phyloP scores from a whole-genome alignment of 1,284 basidiomycete species.

The Psilocybe mexicana region DNA sequence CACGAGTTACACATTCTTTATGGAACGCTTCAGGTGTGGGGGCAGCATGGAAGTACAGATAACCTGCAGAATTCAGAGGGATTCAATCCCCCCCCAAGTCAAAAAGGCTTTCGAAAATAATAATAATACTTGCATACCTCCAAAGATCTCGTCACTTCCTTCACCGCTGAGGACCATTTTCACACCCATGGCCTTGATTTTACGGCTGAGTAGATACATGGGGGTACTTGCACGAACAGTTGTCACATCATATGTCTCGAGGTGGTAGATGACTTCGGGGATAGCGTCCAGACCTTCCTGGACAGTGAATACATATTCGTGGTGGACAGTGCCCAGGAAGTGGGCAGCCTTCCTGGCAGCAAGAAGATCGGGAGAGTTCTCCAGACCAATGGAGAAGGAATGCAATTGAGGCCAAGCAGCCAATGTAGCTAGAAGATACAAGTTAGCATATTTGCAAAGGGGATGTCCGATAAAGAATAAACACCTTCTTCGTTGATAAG shows the following conservation, averaged over 20 bases:
- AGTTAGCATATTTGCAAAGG: conserved; percentile 3
- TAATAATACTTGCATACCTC: conserved; percentile 56
- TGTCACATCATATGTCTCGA: conserved; percentile 99
- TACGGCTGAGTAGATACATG: conserved; percentile 95
- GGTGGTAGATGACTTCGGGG: conserved; percentile 96
- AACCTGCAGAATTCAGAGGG: conserved; percentile 54
- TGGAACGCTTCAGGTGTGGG: conserved; percentile 91
- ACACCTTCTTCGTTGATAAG: conserved; percentile 56
- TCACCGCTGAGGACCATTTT: conserved; percentile 99
- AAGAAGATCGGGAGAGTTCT: conserved; percentile 93
- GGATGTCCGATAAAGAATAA: conserved; percentile 10
- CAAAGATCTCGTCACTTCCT: conserved; percentile 97
- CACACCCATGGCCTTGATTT: conserved; percentile 99
- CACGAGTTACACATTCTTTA: conserved; percentile 92
- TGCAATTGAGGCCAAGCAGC: conserved; percentile 96
- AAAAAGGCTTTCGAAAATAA: neutral
- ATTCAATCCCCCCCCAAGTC: neutral
- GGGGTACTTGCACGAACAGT: conserved; percentile 98
- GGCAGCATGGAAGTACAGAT: conserved; percentile 99
- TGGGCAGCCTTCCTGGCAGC: conserved; percentile 95
- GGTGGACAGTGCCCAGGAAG: conserved; percentile 93
- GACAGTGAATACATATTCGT: conserved; percentile 98
- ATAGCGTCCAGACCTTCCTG: conserved; percentile 98
- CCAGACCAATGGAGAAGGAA: conserved; percentile 96
- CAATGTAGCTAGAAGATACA: conserved; percentile 54